Evolutionary conservation across 2,329 filamentous ascomycete species (phyloP).

Genomic region (Exserohilum rostratum): DNA sequence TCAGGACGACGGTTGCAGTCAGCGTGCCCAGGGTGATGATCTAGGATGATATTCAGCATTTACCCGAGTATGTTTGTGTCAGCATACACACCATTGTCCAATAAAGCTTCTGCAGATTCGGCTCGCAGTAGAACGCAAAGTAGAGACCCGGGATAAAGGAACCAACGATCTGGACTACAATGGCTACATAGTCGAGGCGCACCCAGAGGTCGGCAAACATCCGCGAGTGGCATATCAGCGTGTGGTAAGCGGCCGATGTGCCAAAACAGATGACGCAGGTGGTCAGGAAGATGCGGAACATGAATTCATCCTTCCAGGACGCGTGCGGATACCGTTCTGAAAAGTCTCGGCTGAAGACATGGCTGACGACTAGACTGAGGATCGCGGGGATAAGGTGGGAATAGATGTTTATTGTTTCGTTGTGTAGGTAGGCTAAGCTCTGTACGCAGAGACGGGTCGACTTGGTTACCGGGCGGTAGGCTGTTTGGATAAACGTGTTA

Average conservation of each 20-base stretch:
- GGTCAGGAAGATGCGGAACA: slow-evolving; percentile 31
- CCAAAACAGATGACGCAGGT: slow-evolving; percentile 47
- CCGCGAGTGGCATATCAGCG: slow-evolving; percentile 79
- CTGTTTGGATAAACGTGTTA: slow-evolving; percentile 56
- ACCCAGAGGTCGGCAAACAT: slow-evolving; percentile 79
- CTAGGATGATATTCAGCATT: not conserved
- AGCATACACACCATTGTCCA: slow-evolving; percentile 44
- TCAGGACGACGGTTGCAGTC: slow-evolving; percentile 77
- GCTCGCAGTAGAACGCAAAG: slow-evolving; percentile 55
- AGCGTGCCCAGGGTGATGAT: slow-evolving; percentile 59
- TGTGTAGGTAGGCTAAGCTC: slow-evolving; percentile 66
- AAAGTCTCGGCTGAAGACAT: slow-evolving; percentile 19
- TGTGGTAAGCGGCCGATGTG: slow-evolving; percentile 73
- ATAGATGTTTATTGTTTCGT: slow-evolving; percentile 71
- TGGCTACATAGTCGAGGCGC: slow-evolving; percentile 88
- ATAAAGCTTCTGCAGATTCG: slow-evolving; percentile 44
- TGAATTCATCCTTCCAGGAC: slow-evolving; percentile 23
- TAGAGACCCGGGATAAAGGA: slow-evolving; percentile 81
- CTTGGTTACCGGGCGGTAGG: slow-evolving; percentile 66
- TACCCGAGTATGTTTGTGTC: no score
- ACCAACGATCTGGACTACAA: slow-evolving; percentile 85
- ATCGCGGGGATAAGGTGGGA: slow-evolving; percentile 60
- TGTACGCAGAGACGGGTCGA: slow-evolving; percentile 62
- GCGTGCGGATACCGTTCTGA: slow-evolving; percentile 12
- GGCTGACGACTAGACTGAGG: slow-evolving; percentile 12